A percentile compares a stretch with the other conserved stretches of the same genome.
Evolutionary conservation across 2,329 filamentous ascomycete species (phyloP).

Genomic region (Scopulariopsis brevicaulis): DNA sequence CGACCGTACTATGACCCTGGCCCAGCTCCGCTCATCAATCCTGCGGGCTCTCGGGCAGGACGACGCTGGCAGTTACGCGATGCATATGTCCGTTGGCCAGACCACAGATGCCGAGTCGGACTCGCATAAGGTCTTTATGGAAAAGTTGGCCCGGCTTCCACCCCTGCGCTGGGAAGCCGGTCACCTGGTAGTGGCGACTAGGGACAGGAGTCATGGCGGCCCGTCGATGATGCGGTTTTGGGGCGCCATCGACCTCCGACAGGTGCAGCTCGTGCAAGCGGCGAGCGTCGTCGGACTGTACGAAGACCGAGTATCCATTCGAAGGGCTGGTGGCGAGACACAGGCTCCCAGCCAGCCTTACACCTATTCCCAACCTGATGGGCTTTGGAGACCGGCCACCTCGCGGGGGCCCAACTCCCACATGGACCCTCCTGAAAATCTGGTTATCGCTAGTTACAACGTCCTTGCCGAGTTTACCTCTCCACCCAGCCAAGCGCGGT

Average conservation of each 20-base stretch:
- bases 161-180: slow-evolving; percentile 33
- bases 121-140: slow-evolving; percentile 36
- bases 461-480: slow-evolving; percentile 38
- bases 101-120: slow-evolving; percentile 22
- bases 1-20: slow-evolving; percentile 12
- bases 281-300: slow-evolving; percentile 10
- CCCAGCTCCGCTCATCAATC: slow-evolving; percentile 20
- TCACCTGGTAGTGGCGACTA: slow-evolving; percentile 39
- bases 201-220: slow-evolving; percentile 20
- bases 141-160: slow-evolving; percentile 38
- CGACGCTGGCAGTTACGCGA: slow-evolving; percentile 17
- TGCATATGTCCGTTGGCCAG: slow-evolving; percentile 10
- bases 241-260: slow-evolving; percentile 31
- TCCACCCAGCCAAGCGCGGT: slow-evolving; percentile 28
- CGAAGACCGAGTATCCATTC: slow-evolving; percentile 14
- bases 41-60: slow-evolving; percentile 22
- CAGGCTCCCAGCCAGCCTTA: not conserved
- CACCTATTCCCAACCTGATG: not conserved
- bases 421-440: slow-evolving; percentile 7
- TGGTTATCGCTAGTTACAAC: slow-evolving; percentile 38
- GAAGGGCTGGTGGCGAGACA: not conserved
- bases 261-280: slow-evolving; percentile 3
- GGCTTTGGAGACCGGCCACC: not conserved
- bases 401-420: slow-evolving; percentile 1
- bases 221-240: slow-evolving; percentile 39